Conservation (phyloP, 169 alveolate genomes). For the Plasmodium falciparum region DNA sequence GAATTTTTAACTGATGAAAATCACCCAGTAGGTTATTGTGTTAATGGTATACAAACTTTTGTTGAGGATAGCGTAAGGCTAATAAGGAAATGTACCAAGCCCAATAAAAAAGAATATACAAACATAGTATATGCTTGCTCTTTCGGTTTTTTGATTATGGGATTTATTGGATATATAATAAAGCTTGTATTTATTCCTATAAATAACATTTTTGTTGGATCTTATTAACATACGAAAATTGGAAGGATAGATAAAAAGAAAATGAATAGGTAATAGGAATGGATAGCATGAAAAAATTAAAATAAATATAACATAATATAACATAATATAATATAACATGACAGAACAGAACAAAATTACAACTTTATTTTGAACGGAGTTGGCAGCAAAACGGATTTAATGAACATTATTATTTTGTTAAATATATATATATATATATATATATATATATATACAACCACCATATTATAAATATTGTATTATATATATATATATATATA, state of each 20-base stretch:
- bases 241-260: neutral
- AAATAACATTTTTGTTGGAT: conserved; percentile 93
- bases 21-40: conserved; percentile 88
- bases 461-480: too few species aligned
- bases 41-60: conserved; percentile 88
- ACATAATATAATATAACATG: too few species aligned
- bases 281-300: neutral
- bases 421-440: too few species aligned
- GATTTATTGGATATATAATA: conserved; percentile 95
- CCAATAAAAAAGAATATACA: conserved; percentile 93
- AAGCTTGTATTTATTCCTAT: conserved; percentile 96
- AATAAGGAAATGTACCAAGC: conserved; percentile 95
- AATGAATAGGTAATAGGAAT: neutral
- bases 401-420: too few species aligned
- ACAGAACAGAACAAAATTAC: too few species aligned
- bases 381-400: too few species aligned
- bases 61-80: conserved; percentile 93
- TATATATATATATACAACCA: too few species aligned
- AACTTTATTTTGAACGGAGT: too few species aligned
- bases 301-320: too few species aligned
- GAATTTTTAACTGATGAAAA: conserved; percentile 84
- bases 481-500: too few species aligned
- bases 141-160: conserved; percentile 96
- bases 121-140: conserved; percentile 92
- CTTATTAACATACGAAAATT: conserved; percentile 13